phyloP scores from a whole-genome alignment of 768 basidiomycete genomes.

The Boletus rubroflammeus region DNA sequence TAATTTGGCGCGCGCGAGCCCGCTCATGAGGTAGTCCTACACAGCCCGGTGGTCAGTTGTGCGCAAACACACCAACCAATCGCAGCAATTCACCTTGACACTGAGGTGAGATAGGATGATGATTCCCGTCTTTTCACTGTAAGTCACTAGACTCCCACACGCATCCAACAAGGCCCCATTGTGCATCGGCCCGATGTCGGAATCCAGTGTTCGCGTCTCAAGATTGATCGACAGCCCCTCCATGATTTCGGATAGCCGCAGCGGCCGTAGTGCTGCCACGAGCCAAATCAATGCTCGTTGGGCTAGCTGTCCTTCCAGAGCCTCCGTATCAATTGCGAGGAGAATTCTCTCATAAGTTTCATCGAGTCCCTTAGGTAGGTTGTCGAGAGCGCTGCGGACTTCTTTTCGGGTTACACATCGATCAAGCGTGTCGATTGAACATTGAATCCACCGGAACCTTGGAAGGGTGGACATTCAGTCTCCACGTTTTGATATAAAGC shows the following conservation, averaged over 20 bases:
- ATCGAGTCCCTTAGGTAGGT: neutral
- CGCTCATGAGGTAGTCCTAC: neutral
- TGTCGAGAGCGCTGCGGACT: neutral
- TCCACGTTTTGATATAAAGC: neutral
- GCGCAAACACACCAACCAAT: neutral
- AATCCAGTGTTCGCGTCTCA: neutral
- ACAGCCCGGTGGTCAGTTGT: neutral
- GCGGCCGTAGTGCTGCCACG: neutral
- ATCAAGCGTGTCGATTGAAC: neutral
- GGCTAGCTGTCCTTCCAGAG: neutral
- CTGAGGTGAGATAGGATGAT: conserved; percentile 5
- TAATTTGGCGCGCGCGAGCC: neutral
- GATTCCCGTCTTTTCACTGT: neutral
- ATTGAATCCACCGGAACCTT: neutral
- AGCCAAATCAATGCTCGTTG: neutral
- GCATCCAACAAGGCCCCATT: conserved; percentile 2
- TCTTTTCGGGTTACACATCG: neutral
- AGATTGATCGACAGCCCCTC: neutral
- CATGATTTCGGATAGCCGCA: neutral
- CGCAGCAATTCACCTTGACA: neutral
- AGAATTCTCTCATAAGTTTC: neutral
- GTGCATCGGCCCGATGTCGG: conserved; percentile 2
- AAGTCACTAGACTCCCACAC: conserved; percentile 6
- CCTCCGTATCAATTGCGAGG: neutral
- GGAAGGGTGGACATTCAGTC: neutral